Evolutionary conservation across 305 asterid species (phyloP), one percentile per base, ranked within the genome.

Genomic region (Ajuga reptans): DNA sequence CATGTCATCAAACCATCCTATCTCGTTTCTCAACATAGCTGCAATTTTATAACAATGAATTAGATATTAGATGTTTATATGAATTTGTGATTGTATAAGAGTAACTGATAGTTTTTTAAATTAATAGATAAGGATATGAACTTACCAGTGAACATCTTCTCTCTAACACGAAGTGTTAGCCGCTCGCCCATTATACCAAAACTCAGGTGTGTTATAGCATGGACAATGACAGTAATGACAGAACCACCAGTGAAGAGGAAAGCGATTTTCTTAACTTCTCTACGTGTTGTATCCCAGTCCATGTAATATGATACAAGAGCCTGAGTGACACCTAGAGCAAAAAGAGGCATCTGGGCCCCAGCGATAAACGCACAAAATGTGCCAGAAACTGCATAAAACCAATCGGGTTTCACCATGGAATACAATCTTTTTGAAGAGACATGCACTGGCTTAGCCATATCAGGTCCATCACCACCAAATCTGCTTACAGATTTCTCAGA

Each of bases 261-360:
- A 17, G 91, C 76, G 29, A 87, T 91, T 81, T 89, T 94, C 84
- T 76, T 89, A 14, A 94, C 92, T 79, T 89, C 96, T 9, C 82
- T 84, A 6, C 85, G 83, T 51, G 99, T 93, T 2, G 95, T 91
- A 10, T 86, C 94, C 99, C 99, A 94, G 29, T 91, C 99, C 99
- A 89, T 86, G 87, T 94, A 94, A 80, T 85, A 91, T 50, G 99
- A 89, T 5, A 89, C 96, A 14, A 94, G 97, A 64, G 99, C 97
- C 73, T 94, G 93, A 71, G 96, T 86, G 69, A 94, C 95, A 16
- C 99, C 99, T 2, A 94, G 84, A 17, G 97, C 99, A 55, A 94
- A 94, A 6, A 94, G 95, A 18, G 99, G 99, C 91, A 91, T 86
- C 74, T 85, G 97, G 39, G 99, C 90, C 14, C 99, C 99, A 47